Conservation (phyloP, 805 yeast genomes). For the Candida pseudoglaebosa region DNA sequence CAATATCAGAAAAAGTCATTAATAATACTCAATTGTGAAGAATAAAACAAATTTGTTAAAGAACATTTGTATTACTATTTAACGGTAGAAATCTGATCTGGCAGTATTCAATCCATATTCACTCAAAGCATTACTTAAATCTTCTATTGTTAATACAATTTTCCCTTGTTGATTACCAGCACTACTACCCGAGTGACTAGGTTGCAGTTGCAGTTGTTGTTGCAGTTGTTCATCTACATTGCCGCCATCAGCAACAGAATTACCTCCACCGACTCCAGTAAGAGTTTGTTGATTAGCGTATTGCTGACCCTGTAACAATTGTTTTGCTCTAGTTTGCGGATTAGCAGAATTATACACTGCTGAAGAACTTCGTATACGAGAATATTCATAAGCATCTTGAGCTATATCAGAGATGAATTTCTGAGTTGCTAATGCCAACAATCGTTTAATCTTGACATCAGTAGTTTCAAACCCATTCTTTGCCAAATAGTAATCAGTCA, state of each 20-base stretch:
- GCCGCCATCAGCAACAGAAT: constrained; percentile 18
- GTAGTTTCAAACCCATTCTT: constrained; percentile 81
- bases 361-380: constrained; percentile 83
- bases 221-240: constrained; percentile 36
- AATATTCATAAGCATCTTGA: constrained; percentile 93
- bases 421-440: constrained; percentile 92
- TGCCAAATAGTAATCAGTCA: constrained; percentile 85
- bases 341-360: constrained; percentile 82
- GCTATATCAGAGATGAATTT: constrained; percentile 93
- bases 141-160: constrained; percentile 88
- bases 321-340: constrained; percentile 82
- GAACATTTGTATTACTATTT: too few relatives aligned
- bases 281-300: constrained; percentile 37
- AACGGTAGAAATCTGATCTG: constrained; percentile 93
- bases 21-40: too few relatives aligned
- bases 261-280: constrained; percentile 19
- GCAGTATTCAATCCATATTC: constrained; percentile 90
- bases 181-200: constrained; percentile 31
- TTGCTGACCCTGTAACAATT: constrained; percentile 64
- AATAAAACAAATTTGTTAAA: too few relatives aligned
- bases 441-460: constrained; percentile 68
- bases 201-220: constrained; percentile 32
- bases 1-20: neutral
- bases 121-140: constrained; percentile 83
- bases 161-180: constrained; percentile 62